A percentile compares a stretch with the other conserved stretches of the same genome.
Conservation (phyloP, 176 grass and related monocot species). For the Zea mays region Zm-B73-REFERENCE-NAM-5.0 NC_050100.1:220174001-220174500, state of each 20-base stretch:
- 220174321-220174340: neutral
- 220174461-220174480: constrained; percentile 14
- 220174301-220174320: neutral
- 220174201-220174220: neutral
- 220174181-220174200: too few relatives aligned
- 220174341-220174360: neutral
- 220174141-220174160: too few relatives aligned
- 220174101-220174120: too few relatives aligned
- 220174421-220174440: neutral
- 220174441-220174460: neutral
- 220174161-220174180: too few relatives aligned
- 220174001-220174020: too few relatives aligned
- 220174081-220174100: too few relatives aligned
- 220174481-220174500: neutral
- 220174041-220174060: too few relatives aligned
- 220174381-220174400: neutral
- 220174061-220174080: too few relatives aligned
- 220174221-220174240: neutral
- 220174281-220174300: neutral
- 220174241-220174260: too few relatives aligned
- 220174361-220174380: neutral
- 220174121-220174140: too few relatives aligned
- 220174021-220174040: too few relatives aligned
- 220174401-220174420: neutral
- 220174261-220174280: too few relatives aligned